These are phyloP conservation scores for Saccharomycopsis vini DNA, from an alignment of 805 yeast genomes.

Conservation along the genomic window DNA sequence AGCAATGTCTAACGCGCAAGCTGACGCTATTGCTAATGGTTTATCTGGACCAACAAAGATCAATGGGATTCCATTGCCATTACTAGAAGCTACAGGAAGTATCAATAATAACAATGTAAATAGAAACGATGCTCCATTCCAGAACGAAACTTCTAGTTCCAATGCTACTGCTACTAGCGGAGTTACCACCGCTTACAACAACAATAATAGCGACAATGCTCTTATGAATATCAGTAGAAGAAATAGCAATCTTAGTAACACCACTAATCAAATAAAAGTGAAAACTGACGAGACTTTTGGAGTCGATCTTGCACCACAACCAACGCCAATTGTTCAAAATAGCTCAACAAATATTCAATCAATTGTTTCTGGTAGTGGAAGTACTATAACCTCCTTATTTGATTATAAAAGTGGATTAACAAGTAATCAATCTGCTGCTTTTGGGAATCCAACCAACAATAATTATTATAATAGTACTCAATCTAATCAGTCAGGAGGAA, in stretches of 20 bases:
- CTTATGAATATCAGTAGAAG: background rate
- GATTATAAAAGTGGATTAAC: no score
- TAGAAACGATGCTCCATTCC: background rate
- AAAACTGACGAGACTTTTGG: no score
- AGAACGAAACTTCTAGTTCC: background rate
- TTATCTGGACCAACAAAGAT: constrained; percentile 46
- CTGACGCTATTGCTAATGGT: constrained; percentile 49
- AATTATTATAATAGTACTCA: background rate
- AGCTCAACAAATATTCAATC: no score
- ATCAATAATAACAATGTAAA: constrained; percentile 24
- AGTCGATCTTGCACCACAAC: no score
- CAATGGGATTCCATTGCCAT: constrained; percentile 58
- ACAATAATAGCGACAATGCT: background rate
- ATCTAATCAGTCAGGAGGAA: background rate
- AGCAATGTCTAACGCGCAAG: constrained; percentile 56
- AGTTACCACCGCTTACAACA: background rate
- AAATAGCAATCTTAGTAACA: background rate
- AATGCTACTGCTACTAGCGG: background rate
- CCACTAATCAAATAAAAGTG: no score
- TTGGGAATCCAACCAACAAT: background rate
- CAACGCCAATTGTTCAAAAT: no score
- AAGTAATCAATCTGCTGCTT: no score
- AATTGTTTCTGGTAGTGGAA: no score
- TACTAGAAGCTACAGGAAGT: constrained; percentile 78
- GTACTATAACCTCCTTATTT: no score